phyloP scores from a whole-genome alignment of 257 asterid species.

The Datura wrightii region DNA sequence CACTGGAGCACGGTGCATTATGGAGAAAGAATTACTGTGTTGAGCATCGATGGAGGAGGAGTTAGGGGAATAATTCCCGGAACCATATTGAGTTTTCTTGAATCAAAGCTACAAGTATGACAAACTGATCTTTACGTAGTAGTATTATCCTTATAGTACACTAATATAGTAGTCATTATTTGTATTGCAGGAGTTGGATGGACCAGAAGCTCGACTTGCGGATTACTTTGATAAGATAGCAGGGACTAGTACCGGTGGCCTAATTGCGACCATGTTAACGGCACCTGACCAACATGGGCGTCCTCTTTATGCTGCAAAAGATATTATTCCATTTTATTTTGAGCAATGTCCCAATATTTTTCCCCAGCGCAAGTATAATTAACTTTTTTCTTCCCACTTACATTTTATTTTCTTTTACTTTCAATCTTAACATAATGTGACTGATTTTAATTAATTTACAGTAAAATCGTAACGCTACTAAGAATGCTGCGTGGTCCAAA shows the following conservation, averaged over 20 bases:
- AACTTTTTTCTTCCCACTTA: background rate
- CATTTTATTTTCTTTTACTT: background rate
- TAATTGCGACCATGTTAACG: constrained; percentile 59
- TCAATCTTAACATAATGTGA: background rate
- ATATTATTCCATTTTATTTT: constrained; percentile 52
- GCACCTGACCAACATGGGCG: constrained; percentile 57
- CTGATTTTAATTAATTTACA: constrained; percentile 31
- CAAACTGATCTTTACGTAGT: background rate
- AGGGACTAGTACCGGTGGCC: constrained; percentile 75
- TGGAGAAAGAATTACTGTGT: constrained; percentile 48
- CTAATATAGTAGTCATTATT: background rate
- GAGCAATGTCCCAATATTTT: constrained; percentile 52
- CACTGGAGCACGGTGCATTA: background rate
- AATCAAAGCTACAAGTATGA: constrained; percentile 53
- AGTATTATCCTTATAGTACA: background rate
- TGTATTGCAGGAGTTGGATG: constrained; percentile 47
- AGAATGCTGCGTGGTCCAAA: constrained; percentile 41
- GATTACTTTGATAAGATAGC: constrained; percentile 69
- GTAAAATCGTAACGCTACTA: constrained; percentile 22
- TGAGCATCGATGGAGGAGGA: constrained; percentile 72
- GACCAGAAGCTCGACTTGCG: constrained; percentile 60
- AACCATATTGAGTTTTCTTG: constrained; percentile 49
- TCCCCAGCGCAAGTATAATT: constrained; percentile 28
- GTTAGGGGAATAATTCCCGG: constrained; percentile 61
- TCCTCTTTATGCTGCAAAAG: constrained; percentile 59